Conservation (phyloP, 2,329 filamentous ascomycete genomes). For the Alternaria metachromatica region DNA sequence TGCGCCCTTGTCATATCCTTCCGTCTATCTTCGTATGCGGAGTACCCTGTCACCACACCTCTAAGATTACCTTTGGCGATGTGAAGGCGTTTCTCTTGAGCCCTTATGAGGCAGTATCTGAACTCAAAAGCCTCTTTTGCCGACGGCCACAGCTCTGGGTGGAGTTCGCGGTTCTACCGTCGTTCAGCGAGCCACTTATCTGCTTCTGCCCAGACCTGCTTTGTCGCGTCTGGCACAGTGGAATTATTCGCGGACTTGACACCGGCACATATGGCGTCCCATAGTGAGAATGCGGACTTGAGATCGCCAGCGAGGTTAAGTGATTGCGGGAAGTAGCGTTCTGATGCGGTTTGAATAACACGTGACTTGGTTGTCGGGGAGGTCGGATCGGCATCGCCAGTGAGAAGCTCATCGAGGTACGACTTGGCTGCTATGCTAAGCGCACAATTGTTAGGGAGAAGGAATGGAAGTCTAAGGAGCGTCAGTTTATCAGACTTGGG, state of each 20-base stretch:
- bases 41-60: neutral
- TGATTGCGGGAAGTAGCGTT: conserved; percentile 67
- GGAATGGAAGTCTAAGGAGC: conserved; percentile 64
- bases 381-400: conserved; percentile 61
- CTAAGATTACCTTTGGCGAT: neutral
- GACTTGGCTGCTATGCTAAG: conserved; percentile 82
- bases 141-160: neutral
- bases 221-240: conserved; percentile 51
- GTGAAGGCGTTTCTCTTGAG: neutral
- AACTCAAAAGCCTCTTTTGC: neutral
- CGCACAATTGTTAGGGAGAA: conserved; percentile 73
- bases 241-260: conserved; percentile 61
- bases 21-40: neutral
- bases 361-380: conserved; percentile 57
- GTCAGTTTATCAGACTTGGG: conserved; percentile 30
- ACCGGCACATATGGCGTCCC: conserved; percentile 69
- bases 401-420: conserved; percentile 74
- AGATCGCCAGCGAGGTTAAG: conserved; percentile 65
- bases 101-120: neutral
- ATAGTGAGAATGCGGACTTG: conserved; percentile 66
- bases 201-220: conserved; percentile 64
- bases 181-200: conserved; percentile 62
- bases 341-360: conserved; percentile 59
- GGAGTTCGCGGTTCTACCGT: conserved; percentile 25
- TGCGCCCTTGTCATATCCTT: neutral